A percentile compares a stretch with the other conserved stretches of the same genome.
Evolutionary conservation across 2,329 filamentous ascomycete species (phyloP).

Genomic region (Fusarium napiforme): DNA sequence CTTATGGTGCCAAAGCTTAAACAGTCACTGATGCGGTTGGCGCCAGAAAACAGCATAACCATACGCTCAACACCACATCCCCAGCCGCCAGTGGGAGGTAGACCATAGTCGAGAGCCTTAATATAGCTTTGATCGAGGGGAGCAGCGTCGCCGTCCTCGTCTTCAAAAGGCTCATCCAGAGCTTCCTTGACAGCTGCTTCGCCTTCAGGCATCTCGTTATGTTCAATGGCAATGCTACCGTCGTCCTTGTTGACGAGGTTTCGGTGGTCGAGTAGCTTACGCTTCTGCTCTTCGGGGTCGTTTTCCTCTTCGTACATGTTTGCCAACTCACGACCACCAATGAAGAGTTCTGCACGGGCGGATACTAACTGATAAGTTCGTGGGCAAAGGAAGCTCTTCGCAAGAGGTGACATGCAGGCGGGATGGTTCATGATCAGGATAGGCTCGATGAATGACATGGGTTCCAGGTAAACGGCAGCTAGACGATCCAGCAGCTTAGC

Average conservation of each 20-base stretch:
- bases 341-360: constrained; percentile 86
- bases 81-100: constrained; percentile 98
- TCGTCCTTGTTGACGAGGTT: constrained; percentile 51
- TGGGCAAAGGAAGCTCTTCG: constrained; percentile 84
- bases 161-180: constrained; percentile 38
- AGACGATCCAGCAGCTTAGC: constrained; percentile 82
- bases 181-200: constrained; percentile 10
- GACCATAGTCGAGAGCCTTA: constrained; percentile 83
- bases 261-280: constrained; percentile 76
- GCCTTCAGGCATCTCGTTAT: constrained; percentile 10
- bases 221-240: constrained; percentile 48
- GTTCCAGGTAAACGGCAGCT: constrained; percentile 80
- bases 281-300: constrained; percentile 84
- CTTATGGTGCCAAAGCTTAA: constrained; percentile 88
- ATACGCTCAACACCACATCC: constrained; percentile 92
- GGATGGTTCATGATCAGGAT: constrained; percentile 93
- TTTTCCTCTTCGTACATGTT: constrained; percentile 99
- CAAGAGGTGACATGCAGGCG: constrained; percentile 87
- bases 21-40: constrained; percentile 84
- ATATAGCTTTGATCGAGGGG: constrained; percentile 83
- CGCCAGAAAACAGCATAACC: constrained; percentile 88
- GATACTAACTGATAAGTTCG: constrained; percentile 77
- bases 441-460: constrained; percentile 72
- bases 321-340: constrained; percentile 82
- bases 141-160: constrained; percentile 58